Evolutionary conservation across 441 rosid genomes (phyloP).

Genomic region (Pelargonium exstipulatum): DNA sequence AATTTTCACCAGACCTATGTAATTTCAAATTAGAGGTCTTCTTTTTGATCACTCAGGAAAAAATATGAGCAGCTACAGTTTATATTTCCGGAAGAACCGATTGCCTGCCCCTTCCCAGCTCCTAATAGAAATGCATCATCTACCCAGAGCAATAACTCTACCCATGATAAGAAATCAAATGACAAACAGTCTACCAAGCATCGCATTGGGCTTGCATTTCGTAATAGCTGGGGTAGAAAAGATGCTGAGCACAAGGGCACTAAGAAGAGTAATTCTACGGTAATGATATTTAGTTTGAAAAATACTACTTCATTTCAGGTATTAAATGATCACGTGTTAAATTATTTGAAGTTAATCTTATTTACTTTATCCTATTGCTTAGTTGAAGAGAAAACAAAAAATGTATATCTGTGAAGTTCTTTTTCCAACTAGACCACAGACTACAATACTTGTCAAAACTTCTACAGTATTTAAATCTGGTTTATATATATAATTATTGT

Average conservation of each 20-base stretch:
- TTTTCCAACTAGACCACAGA: not conserved
- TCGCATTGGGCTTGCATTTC: conserved; percentile 68
- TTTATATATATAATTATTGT: not conserved
- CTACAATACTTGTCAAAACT: not conserved
- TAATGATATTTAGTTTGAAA: conserved; percentile 30
- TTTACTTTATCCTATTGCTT: not conserved
- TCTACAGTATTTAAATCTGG: not conserved
- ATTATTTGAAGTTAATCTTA: too few species aligned
- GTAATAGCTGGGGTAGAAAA: conserved; percentile 87
- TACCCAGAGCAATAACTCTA: conserved; percentile 27
- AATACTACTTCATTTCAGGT: conserved; percentile 9
- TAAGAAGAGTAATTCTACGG: conserved; percentile 67
- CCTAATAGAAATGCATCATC: conserved; percentile 31
- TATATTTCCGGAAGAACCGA: conserved; percentile 32
- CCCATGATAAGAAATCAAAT: conserved; percentile 35
- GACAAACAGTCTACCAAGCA: conserved; percentile 48
- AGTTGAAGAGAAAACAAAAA: not conserved
- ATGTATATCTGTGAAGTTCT: not conserved
- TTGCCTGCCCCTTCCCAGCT: conserved; percentile 37
- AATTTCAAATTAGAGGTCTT: conserved; percentile 18
- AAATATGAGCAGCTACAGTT: conserved; percentile 78
- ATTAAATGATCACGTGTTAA: too few species aligned
- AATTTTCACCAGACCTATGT: conserved; percentile 6
- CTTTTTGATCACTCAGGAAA: conserved; percentile 44
- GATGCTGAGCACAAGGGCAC: conserved; percentile 52